A percentile compares a stretch with the other conserved stretches of the same genome.
phyloP scores from a whole-genome alignment of 768 basidiomycete species.

The Suillus hirtellus region DNA sequence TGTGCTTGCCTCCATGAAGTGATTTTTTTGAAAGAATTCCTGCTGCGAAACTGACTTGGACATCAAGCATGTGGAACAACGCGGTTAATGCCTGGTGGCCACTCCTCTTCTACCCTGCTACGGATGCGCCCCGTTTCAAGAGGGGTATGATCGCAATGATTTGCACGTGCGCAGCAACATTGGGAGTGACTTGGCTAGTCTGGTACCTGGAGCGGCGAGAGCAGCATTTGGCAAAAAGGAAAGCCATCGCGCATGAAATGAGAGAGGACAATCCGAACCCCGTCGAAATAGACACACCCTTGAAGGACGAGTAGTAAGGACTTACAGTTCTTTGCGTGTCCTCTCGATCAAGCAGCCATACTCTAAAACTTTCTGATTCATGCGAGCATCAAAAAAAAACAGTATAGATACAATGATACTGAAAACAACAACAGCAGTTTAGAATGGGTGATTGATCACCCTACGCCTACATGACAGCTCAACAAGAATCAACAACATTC shows the following conservation, averaged over 20 bases:
- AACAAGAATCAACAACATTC: slow-evolving; percentile 7
- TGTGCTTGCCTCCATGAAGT: slow-evolving; percentile 80
- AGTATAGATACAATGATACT: slow-evolving; percentile 18
- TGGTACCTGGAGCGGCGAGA: slow-evolving; percentile 53
- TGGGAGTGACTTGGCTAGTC: slow-evolving; percentile 54
- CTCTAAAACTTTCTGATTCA: slow-evolving; percentile 4
- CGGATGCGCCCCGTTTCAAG: slow-evolving; percentile 64
- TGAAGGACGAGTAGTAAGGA: not conserved
- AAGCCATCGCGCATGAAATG: not conserved
- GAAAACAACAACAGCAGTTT: slow-evolving; percentile 1
- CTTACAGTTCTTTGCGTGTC: not conserved
- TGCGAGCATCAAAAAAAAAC: slow-evolving; percentile 8
- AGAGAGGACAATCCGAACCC: not conserved
- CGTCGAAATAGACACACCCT: not conserved
- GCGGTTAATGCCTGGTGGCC: slow-evolving; percentile 71
- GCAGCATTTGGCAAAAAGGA: slow-evolving; percentile 9
- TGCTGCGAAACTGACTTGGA: not conserved
- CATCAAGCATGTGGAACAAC: slow-evolving; percentile 65
- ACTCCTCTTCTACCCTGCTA: slow-evolving; percentile 71
- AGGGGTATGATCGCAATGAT: slow-evolving; percentile 75
- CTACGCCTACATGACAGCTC: not conserved
- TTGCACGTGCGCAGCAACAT: slow-evolving; percentile 54
- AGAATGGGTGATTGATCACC: slow-evolving; percentile 6
- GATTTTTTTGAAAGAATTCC: not conserved
- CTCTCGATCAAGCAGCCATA: not conserved